Evolutionary conservation across 495 filamentous ascomycete genomes (phyloP).

Genomic region (Aspergillus egyptiacus): DNA sequence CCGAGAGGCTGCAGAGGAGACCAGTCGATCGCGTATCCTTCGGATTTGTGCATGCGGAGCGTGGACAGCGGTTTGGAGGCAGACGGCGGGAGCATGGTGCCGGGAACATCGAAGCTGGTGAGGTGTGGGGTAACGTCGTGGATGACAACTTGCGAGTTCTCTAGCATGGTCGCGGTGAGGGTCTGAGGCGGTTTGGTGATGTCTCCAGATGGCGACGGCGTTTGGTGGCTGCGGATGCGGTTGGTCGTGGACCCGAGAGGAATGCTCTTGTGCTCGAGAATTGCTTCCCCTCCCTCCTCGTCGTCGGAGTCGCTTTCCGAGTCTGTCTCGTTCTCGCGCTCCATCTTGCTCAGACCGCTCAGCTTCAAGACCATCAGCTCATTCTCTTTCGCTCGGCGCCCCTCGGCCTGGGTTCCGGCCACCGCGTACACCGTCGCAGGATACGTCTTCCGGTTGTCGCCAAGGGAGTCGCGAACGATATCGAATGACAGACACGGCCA

Average conservation of each 20-base stretch:
- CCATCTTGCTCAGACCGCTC: conserved; percentile 81
- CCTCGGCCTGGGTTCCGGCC: conserved; percentile 86
- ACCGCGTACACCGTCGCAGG: conserved; percentile 93
- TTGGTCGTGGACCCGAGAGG: conserved; percentile 82
- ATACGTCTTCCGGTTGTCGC: conserved; percentile 82
- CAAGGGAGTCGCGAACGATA: conserved; percentile 79
- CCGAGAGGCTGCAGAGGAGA: conserved; percentile 68
- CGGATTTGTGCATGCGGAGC: conserved; percentile 81
- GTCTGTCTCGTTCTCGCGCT: conserved; percentile 59
- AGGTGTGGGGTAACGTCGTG: conserved; percentile 90
- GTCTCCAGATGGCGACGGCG: conserved; percentile 54
- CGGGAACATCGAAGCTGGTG: conserved; percentile 79
- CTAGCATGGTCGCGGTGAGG: conserved; percentile 84
- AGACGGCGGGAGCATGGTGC: conserved; percentile 67
- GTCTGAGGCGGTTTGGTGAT: conserved; percentile 67
- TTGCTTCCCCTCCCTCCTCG: conserved; percentile 79
- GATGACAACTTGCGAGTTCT: conserved; percentile 80
- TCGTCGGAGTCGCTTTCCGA: conserved; percentile 71
- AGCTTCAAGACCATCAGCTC: conserved; percentile 93
- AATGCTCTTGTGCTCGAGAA: conserved; percentile 87
- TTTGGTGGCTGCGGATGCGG: conserved; percentile 79
- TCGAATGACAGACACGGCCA: conserved; percentile 98
- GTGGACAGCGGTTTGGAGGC: conserved; percentile 82
- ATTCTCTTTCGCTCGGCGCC: conserved; percentile 69
- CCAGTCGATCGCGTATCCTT: conserved; percentile 96